These are phyloP conservation scores for Eragrostis nindensis DNA, from an alignment of 176 grass and related monocot species.

Conservation along the genomic window DNA sequence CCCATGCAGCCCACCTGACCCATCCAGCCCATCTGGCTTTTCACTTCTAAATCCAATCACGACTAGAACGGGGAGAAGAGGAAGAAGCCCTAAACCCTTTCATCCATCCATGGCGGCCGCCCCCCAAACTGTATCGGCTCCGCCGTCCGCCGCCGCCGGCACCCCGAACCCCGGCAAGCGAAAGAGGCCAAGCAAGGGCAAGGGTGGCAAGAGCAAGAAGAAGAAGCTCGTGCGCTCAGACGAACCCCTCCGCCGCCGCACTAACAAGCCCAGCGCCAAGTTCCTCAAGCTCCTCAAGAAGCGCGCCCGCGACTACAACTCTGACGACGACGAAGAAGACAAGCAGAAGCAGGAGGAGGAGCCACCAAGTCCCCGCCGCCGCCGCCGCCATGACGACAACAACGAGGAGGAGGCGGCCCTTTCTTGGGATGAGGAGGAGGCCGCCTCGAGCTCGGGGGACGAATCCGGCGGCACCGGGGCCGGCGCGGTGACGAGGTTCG, in stretches of 20 bases:
- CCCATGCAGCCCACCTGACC: no score
- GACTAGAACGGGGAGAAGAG: neutral
- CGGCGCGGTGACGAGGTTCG: slow-evolving; percentile 57
- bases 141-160: neutral
- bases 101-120: slow-evolving; percentile 2
- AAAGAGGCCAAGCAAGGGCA: slow-evolving; percentile 56
- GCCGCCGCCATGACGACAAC: neutral
- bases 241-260: slow-evolving; percentile 39
- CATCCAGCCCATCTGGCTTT: neutral
- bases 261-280: slow-evolving; percentile 73
- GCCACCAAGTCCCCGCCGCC: neutral
- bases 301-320: slow-evolving; percentile 89
- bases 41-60: neutral
- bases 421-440: slow-evolving; percentile 27
- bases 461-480: slow-evolving; percentile 16
- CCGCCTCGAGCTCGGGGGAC: slow-evolving; percentile 26
- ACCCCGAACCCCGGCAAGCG: slow-evolving; percentile 37
- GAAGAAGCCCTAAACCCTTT: neutral
- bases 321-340: slow-evolving; percentile 47
- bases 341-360: neutral
- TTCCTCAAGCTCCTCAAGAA: slow-evolving; percentile 79
- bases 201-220: slow-evolving; percentile 31
- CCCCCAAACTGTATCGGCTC: neutral
- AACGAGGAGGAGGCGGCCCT: neutral
- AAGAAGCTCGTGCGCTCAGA: slow-evolving; percentile 37